Evolutionary conservation across 2,329 filamentous ascomycete species (phyloP), one percentile per base, ranked within the genome.

Genomic region (Cercospora sp.): DNA sequence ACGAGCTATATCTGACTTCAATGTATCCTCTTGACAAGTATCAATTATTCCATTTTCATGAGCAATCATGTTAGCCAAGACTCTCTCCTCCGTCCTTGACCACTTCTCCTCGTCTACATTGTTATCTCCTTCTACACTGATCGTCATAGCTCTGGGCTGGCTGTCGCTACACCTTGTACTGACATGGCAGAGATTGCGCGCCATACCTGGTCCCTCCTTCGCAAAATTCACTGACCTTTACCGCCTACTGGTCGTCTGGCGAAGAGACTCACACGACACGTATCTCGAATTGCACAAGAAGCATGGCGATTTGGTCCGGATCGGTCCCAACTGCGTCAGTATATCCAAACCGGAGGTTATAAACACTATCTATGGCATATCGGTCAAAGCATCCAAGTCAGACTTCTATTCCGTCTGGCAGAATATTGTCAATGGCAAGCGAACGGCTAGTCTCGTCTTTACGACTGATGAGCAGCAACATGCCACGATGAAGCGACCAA

Each of bases 281-380:
- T 8, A 75, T 59, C 61, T 75, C 72, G 77, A 87, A 33, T 80
- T 86, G 1, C 91, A 94, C 80, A 85, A 88, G 80, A 87, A 87
- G 73, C 81, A 90, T 36, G 91, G 91, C 2, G 87, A 88, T 3
- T 79, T 94, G 0, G 88, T 94, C 31, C 86, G 91, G 23, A 89
- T 94, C 73, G 89, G 91, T 73, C 91, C 91, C 0, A 88, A 91
- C 72, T 90, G 93, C 73, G 83, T 93, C 72, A 91, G 89, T 68
- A 82, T 94, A 60, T 89, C 87, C 65, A 90, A 93, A 73, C 89
- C 90, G 33, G 83, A 82, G 9, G 90, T 89, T 5, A 91, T 94
- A 60, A 82, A 84, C 16, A 67, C 60, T 16, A 73, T 75, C 45
- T 76, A 94, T 72, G 90, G 90, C 31, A 71, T 76, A 42, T 71